Evolutionary conservation across 495 filamentous ascomycete species (phyloP).

Genomic region (Hyaloscypha variabilis): DNA sequence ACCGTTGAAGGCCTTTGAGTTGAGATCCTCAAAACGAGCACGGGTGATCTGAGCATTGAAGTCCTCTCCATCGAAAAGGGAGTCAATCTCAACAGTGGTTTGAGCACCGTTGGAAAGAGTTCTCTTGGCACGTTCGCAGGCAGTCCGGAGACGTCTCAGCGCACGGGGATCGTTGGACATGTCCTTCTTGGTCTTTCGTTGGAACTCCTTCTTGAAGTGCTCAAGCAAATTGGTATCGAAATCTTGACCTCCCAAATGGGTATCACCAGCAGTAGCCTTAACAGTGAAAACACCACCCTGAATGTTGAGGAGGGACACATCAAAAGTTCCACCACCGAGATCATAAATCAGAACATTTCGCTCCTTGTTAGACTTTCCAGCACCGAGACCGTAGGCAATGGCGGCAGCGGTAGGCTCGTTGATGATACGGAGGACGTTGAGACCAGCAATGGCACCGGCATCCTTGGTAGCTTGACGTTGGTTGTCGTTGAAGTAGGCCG

Average conservation of each 20-base stretch:
- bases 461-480: constrained; percentile 99
- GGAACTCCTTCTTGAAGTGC: constrained; percentile 95
- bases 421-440: constrained; percentile 99
- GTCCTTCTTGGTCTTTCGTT: constrained; percentile 78
- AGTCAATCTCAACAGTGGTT: constrained; percentile 99
- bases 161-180: constrained; percentile 90
- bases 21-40: constrained; percentile 98
- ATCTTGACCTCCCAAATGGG: constrained; percentile 98
- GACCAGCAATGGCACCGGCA: constrained; percentile 93
- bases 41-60: constrained; percentile 99
- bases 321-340: constrained; percentile 98
- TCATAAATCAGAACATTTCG: constrained; percentile 99
- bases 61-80: constrained; percentile 95
- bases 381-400: constrained; percentile 94
- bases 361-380: constrained; percentile 92
- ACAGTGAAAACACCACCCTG: constrained; percentile 99
- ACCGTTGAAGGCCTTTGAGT: constrained; percentile 93
- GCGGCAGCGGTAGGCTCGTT: constrained; percentile 98
- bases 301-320: constrained; percentile 98
- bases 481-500: constrained; percentile 99
- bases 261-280: constrained; percentile 98
- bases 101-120: constrained; percentile 96
- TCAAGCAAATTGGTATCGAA: constrained; percentile 98
- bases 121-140: constrained; percentile 99
- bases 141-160: constrained; percentile 94